phyloP scores from a whole-genome alignment of 441 rosid species.

The Monsonia emarginata region DNA sequence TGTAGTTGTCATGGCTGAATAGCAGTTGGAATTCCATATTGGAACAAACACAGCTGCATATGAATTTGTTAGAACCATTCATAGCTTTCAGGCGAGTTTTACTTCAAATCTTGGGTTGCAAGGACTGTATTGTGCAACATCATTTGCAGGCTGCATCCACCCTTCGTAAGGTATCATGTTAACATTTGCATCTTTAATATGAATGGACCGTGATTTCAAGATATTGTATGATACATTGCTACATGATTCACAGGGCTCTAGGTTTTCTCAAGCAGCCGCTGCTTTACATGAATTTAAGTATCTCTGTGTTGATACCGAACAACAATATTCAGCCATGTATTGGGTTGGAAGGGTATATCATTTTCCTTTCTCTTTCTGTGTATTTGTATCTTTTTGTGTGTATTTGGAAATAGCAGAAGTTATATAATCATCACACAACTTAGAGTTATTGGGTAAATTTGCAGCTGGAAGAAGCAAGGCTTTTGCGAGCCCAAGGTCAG shows the following conservation, averaged over 20 bases:
- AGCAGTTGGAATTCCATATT: slow-evolving; percentile 65
- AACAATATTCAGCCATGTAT: slow-evolving; percentile 40
- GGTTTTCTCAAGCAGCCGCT: slow-evolving; percentile 85
- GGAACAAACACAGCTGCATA: slow-evolving; percentile 66
- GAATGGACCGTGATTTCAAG: slow-evolving; percentile 9
- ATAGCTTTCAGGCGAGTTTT: slow-evolving; percentile 81
- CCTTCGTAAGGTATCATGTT: slow-evolving; percentile 68
- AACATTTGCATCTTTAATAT: slow-evolving; percentile 13
- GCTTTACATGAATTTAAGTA: slow-evolving; percentile 80
- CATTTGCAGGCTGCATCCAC: slow-evolving; percentile 86
- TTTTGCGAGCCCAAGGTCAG: slow-evolving; percentile 86
- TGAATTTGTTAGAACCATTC: slow-evolving; percentile 90
- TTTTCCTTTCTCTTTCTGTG: slow-evolving; percentile 5
- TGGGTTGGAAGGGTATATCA: slow-evolving; percentile 81
- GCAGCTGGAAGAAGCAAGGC: slow-evolving; percentile 96
- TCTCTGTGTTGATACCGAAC: slow-evolving; percentile 39
- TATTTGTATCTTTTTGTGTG: no score
- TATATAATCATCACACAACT: not conserved
- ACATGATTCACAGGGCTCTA: slow-evolving; percentile 51
- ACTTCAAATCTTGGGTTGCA: slow-evolving; percentile 69
- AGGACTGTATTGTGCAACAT: slow-evolving; percentile 51
- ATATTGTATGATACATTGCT: slow-evolving; percentile 17
- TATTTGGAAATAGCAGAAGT: not conserved
- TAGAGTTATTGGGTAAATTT: not conserved
- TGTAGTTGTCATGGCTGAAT: slow-evolving; percentile 68